Conservation (phyloP, 192 early-diverging fungal genomes). For the Backusella macrospora region DNA sequence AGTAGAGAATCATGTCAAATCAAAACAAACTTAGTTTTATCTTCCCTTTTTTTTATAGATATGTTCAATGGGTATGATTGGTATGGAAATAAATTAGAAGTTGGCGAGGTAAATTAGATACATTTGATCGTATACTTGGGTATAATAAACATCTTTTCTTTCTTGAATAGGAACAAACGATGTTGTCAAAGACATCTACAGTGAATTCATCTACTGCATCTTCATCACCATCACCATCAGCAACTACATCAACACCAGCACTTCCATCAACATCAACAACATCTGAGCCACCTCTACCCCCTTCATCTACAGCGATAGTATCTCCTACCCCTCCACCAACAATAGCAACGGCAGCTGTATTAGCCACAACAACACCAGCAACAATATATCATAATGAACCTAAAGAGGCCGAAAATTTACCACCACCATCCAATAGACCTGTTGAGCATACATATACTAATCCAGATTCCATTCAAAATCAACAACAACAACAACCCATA, state of each 20-base stretch:
- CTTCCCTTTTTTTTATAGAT: constrained; percentile 47
- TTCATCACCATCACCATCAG: background rate
- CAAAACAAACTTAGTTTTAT: background rate
- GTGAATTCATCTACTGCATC: background rate
- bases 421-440: background rate
- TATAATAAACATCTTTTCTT: background rate
- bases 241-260: background rate
- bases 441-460: background rate
- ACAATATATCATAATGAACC: background rate
- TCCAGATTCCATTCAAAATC: background rate
- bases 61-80: constrained; percentile 82
- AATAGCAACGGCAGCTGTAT: background rate
- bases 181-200: background rate
- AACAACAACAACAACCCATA: background rate
- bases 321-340: constrained; percentile 1
- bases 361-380: too few relatives aligned
- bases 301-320: background rate
- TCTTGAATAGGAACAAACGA: background rate
- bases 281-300: background rate
- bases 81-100: constrained; percentile 76
- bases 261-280: background rate
- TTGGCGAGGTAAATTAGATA: constrained; percentile 68
- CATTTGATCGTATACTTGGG: background rate
- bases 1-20: background rate
- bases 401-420: background rate